phyloP scores from a whole-genome alignment of 2,329 filamentous ascomycete genomes.

The Ascochyta rabiei region DNA sequence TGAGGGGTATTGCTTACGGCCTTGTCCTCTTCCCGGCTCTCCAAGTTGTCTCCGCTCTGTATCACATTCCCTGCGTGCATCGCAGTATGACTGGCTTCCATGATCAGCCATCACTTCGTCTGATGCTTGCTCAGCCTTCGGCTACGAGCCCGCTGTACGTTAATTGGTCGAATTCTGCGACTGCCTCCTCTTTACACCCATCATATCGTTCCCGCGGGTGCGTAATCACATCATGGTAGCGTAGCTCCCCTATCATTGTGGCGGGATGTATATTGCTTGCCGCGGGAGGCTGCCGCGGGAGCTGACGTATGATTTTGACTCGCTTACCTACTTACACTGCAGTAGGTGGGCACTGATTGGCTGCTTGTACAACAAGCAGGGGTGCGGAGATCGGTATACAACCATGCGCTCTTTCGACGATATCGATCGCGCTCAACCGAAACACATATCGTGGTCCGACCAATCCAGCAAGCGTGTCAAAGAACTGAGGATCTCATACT shows the following conservation, averaged over 20 bases:
- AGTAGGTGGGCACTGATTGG: slow-evolving; percentile 4
- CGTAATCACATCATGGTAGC: background rate
- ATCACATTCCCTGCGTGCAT: background rate
- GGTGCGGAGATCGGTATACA: background rate
- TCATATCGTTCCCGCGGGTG: slow-evolving; percentile 5
- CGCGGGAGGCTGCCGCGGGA: slow-evolving; percentile 15
- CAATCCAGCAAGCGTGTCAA: too few relatives aligned
- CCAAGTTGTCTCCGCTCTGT: slow-evolving; percentile 4
- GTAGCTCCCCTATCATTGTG: background rate
- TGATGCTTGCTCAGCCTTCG: background rate
- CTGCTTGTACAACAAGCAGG: background rate
- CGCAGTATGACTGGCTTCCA: background rate
- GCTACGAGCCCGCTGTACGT: background rate
- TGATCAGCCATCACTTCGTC: background rate
- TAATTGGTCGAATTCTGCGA: background rate
- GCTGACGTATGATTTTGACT: background rate
- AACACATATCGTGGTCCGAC: too few relatives aligned
- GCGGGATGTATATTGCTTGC: background rate
- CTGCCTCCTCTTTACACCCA: background rate
- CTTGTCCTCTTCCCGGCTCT: background rate
- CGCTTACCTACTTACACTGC: slow-evolving; percentile 1
- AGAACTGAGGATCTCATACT: too few relatives aligned
- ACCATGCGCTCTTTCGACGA: too few relatives aligned
- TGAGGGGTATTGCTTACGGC: background rate
- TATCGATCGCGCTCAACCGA: too few relatives aligned